These are phyloP conservation scores for Epichloe sibirici DNA, from an alignment of 2,329 filamentous ascomycete species.

Conservation along the genomic window DNA sequence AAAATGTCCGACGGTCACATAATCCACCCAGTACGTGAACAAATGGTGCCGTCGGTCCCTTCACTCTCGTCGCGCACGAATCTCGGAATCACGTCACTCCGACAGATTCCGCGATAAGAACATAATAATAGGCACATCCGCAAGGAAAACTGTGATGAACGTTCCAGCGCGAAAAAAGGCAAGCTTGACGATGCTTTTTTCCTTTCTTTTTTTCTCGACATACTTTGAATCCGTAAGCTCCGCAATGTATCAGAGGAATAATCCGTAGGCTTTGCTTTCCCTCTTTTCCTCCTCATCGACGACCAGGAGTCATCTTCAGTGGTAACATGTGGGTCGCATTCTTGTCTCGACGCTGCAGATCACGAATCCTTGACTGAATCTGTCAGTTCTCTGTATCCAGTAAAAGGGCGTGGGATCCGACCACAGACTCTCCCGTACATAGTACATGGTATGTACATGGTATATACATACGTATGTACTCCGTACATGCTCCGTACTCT, in stretches of 20 bases:
- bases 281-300: neutral
- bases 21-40: neutral
- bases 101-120: neutral
- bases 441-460: too few relatives aligned
- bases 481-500: neutral
- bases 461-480: too few relatives aligned
- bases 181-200: neutral
- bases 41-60: neutral
- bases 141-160: neutral
- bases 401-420: neutral
- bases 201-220: neutral
- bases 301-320: neutral
- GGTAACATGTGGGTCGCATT: neutral
- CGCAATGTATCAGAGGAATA: too few relatives aligned
- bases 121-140: neutral
- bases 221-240: neutral
- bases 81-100: neutral
- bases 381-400: neutral
- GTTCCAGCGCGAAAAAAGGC: neutral
- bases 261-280: neutral
- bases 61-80: neutral
- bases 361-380: neutral
- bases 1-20: neutral
- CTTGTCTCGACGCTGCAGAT: conserved; percentile 2
- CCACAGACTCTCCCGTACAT: too few relatives aligned